A percentile compares a stretch with the other conserved stretches of the same genome.
Conservation (phyloP, 305 asterid species). For the Fraxinus baroniana region DNA sequence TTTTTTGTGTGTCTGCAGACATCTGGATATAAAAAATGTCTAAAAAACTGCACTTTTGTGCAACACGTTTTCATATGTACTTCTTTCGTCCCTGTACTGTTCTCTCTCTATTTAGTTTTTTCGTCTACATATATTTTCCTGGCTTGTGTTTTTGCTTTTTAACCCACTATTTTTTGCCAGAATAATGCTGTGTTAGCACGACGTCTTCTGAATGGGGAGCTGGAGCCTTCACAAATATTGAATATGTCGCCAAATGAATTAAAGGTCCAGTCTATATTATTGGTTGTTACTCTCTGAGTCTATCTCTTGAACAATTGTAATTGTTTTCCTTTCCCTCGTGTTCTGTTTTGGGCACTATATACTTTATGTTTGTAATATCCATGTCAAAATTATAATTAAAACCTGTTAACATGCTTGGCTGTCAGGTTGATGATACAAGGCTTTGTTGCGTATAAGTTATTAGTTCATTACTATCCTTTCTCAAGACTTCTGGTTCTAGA, state of each 20-base stretch:
- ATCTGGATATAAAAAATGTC: neutral
- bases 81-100: neutral
- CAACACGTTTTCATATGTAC: neutral
- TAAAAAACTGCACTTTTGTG: neutral
- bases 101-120: neutral
- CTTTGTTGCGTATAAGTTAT: constrained; percentile 13
- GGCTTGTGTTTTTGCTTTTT: constrained; percentile 1
- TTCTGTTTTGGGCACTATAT: neutral
- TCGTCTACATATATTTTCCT: neutral
- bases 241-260: constrained; percentile 76
- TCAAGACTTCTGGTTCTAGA: constrained; percentile 2
- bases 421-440: constrained; percentile 7
- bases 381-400: constrained; percentile 7
- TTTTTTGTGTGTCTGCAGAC: neutral
- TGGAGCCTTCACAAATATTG: constrained; percentile 71
- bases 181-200: constrained; percentile 50
- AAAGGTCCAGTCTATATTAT: constrained; percentile 45
- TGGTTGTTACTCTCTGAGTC: constrained; percentile 2
- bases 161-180: constrained; percentile 43
- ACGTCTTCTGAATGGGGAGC: constrained; percentile 73
- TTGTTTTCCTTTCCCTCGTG: neutral
- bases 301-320: neutral
- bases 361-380: constrained; percentile 16
- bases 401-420: constrained; percentile 8
- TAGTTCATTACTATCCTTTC: constrained; percentile 9